These are phyloP conservation scores for Backusella circina DNA, from an alignment of 192 early-diverging fungal genomes.

Conservation along the genomic window DNA sequence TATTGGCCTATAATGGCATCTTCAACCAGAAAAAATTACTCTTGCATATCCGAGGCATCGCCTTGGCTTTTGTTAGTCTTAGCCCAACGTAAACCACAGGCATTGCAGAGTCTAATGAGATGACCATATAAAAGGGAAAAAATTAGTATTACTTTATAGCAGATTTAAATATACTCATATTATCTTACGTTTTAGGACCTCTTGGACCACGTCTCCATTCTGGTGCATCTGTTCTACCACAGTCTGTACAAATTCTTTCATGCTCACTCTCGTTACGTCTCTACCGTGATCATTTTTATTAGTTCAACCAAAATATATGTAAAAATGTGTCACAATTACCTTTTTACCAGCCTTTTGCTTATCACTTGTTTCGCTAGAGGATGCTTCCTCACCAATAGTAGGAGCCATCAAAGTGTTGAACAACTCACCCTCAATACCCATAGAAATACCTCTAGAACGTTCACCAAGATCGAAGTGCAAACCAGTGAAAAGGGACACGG, in stretches of 20 bases:
- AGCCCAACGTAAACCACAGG: conserved; percentile 40
- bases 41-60: conserved; percentile 1
- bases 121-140: not conserved
- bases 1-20: not conserved
- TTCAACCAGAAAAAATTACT: not conserved
- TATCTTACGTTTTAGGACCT: conserved; percentile 39
- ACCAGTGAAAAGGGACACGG: conserved; percentile 25
- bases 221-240: conserved; percentile 42
- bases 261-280: conserved; percentile 12
- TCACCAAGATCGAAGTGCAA: conserved; percentile 25
- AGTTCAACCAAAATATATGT: not conserved
- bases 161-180: not conserved
- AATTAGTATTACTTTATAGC: not conserved
- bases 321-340: not conserved
- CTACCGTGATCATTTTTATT: not conserved
- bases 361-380: not conserved
- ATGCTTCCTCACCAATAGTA: not conserved
- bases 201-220: conserved; percentile 43
- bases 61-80: conserved; percentile 12
- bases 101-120: conserved; percentile 34
- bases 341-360: conserved; percentile 14
- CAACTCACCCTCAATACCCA: conserved; percentile 20
- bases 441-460: conserved; percentile 27
- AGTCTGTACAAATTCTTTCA: conserved; percentile 44
- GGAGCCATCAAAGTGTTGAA: conserved; percentile 7